Base-by-base conservation (phyloP, 2,329 filamentous ascomycete species). In the Chaetomiaceae sp. region DNA sequence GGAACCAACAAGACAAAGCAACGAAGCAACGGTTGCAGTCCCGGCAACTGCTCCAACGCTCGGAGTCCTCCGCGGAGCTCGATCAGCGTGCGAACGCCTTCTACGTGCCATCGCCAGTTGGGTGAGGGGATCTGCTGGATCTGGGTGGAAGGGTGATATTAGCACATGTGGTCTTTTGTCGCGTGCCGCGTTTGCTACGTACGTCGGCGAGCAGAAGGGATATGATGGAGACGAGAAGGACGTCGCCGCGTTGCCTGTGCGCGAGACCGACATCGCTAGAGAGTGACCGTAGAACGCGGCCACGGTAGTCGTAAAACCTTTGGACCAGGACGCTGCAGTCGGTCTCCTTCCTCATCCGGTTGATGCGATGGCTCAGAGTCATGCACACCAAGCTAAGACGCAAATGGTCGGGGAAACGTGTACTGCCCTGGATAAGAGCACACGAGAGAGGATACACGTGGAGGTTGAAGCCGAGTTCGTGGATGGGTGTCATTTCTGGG, bases 51-150 rank as follows among this genome's bases (percentile, higher is more conserved):
- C 4, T 60, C 57, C 5, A 67, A 20, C 7, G 50, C 25, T 16
- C 50, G 51, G 18, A 71, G 57, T 18, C 70, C 69, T 14, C 70
- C 69, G 11, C 67, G 67, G 5, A 70, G 54, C 16, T 49, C 50
- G 11, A 71, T 63, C 5, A 72, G 41, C 51, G 51, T 65, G 27
- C 65, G 59, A 25, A 66, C 54, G 14, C 65, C 70, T 14, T 70
- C 62, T 3, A 72, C 33, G 46, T 73, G 70, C 11, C 58, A 65
- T 38, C 66, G 64, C 69, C 69, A 73, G 53, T 65, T 60, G 7
- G 57, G 54, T 4, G 64, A 64, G 7, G 58, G 51, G 21, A 65
- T 64, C 49, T 71, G 63, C 36, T 67, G 63, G 27, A 59, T 49
- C 68, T 70, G 47, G 41, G 23, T 16, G 5, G 18, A 33, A 25